phyloP scores from a whole-genome alignment of 345 rosid genomes.

The Salix exigua region DNA sequence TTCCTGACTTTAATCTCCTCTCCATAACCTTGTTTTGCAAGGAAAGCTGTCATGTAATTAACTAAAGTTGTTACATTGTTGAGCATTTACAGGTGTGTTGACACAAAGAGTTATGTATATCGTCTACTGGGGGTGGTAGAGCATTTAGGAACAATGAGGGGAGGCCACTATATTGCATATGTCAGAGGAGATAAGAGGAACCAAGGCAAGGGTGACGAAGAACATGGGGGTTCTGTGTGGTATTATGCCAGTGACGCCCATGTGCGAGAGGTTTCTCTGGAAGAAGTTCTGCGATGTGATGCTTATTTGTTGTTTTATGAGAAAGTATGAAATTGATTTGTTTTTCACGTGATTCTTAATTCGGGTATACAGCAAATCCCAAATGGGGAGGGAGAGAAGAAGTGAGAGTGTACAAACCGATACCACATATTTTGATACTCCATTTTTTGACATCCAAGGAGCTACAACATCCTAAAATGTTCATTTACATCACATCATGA shows the following conservation, averaged over 20 bases:
- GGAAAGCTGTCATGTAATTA: not conserved
- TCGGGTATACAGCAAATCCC: constrained; percentile 23
- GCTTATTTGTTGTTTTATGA: constrained; percentile 94
- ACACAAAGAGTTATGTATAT: constrained; percentile 40
- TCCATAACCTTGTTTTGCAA: not conserved
- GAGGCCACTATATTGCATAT: constrained; percentile 93
- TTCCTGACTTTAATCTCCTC: not conserved
- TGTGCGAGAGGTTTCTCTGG: constrained; percentile 62
- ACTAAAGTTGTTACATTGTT: not conserved
- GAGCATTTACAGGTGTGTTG: constrained; percentile 36
- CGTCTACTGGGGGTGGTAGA: constrained; percentile 77
- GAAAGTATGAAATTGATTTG: constrained; percentile 30
- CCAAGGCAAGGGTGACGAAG: constrained; percentile 28
- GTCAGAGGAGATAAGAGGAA: constrained; percentile 51
- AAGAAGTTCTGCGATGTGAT: constrained; percentile 73
- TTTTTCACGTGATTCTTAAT: not conserved
- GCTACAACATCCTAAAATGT: constrained; percentile 14
- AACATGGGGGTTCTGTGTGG: constrained; percentile 47
- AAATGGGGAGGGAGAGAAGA: constrained; percentile 9
- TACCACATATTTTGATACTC: constrained; percentile 21
- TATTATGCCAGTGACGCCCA: constrained; percentile 65
- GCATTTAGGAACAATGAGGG: constrained; percentile 88
- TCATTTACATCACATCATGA: constrained; percentile 15
- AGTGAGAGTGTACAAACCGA: constrained; percentile 36
- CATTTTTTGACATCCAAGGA: constrained; percentile 21